A percentile compares a stretch with the other conserved stretches of the same genome.
Conservation (phyloP, 2,329 filamentous ascomycete species). For the Apiospora saccharicola region DNA sequence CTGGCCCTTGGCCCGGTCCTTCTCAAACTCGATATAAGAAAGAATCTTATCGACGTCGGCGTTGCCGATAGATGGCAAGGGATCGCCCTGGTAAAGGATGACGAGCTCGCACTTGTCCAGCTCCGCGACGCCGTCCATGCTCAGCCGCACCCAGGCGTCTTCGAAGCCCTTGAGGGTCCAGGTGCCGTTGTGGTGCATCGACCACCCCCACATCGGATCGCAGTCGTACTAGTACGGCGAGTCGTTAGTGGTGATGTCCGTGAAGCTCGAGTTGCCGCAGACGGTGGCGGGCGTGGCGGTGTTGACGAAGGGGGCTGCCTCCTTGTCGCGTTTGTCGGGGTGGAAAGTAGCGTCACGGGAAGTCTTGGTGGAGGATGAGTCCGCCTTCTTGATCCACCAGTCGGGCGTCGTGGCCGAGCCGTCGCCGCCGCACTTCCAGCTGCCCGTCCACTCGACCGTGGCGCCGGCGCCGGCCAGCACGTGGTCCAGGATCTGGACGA, state of each 20-base stretch:
- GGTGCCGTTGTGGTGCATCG: not conserved
- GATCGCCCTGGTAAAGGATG: not conserved
- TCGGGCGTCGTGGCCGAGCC: not conserved
- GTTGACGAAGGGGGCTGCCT: not conserved
- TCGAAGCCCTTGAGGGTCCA: not conserved
- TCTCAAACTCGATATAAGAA: not conserved
- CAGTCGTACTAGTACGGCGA: slow-evolving; percentile 10
- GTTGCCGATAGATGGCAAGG: not conserved
- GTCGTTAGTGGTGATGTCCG: not conserved
- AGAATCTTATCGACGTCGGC: not conserved
- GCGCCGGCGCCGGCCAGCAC: not conserved
- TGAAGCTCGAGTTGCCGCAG: slow-evolving; percentile 3
- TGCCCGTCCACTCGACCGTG: not conserved
- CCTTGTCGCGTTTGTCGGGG: not conserved
- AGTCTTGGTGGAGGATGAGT: not conserved
- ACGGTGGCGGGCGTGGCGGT: not conserved
- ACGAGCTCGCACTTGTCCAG: not conserved
- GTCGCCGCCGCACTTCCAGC: slow-evolving; percentile 3
- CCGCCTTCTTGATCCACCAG: not conserved
- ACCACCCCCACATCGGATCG: not conserved
- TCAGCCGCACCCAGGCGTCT: not conserved
- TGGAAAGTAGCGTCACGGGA: not conserved
- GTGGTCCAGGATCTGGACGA: slow-evolving; percentile 2
- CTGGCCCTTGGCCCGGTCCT: slow-evolving; percentile 7
- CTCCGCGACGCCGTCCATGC: not conserved